Percentiles rank a stretch among this genome's conserved stretches.
phyloP scores from a whole-genome alignment of 192 early-diverging fungal species.

The Mortierella hygrophila region DNA sequence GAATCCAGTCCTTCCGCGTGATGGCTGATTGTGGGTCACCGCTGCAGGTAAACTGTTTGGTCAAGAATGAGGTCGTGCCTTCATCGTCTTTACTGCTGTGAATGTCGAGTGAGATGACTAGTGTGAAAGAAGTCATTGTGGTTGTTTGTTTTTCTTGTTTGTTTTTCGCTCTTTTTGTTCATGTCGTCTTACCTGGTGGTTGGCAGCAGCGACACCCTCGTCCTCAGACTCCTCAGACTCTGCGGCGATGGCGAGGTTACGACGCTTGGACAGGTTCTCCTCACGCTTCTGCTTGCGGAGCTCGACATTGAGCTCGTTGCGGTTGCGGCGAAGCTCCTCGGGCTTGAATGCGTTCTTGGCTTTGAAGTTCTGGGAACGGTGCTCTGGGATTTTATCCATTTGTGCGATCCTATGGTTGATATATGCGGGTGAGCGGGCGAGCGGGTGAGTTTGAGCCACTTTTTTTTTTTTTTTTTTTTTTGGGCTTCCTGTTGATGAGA shows the following conservation, averaged over 20 bases:
- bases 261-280: slow-evolving; percentile 92
- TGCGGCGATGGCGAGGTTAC: slow-evolving; percentile 79
- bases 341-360: slow-evolving; percentile 86
- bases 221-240: slow-evolving; percentile 85
- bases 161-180: background rate
- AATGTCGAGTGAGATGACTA: background rate
- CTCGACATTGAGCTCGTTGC: slow-evolving; percentile 94
- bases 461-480: background rate
- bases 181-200: slow-evolving; percentile 65
- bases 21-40: background rate
- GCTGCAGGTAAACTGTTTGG: background rate
- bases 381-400: slow-evolving; percentile 69
- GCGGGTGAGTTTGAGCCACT: background rate
- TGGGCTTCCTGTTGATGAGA: background rate
- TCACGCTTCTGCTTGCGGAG: slow-evolving; percentile 97
- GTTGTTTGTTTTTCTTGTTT: background rate
- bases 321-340: slow-evolving; percentile 92
- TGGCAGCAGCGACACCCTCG: slow-evolving; percentile 66
- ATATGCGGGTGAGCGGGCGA: background rate
- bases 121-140: background rate
- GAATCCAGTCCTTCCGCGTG: background rate
- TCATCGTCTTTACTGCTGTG: background rate
- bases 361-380: slow-evolving; percentile 87
- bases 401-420: background rate
- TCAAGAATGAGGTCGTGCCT: background rate